A percentile compares a stretch with the other conserved stretches of the same genome.
Evolutionary conservation across 2,329 filamentous ascomycete species (phyloP).

Genomic region (Hawksworthiomyces lignivorus): DNA sequence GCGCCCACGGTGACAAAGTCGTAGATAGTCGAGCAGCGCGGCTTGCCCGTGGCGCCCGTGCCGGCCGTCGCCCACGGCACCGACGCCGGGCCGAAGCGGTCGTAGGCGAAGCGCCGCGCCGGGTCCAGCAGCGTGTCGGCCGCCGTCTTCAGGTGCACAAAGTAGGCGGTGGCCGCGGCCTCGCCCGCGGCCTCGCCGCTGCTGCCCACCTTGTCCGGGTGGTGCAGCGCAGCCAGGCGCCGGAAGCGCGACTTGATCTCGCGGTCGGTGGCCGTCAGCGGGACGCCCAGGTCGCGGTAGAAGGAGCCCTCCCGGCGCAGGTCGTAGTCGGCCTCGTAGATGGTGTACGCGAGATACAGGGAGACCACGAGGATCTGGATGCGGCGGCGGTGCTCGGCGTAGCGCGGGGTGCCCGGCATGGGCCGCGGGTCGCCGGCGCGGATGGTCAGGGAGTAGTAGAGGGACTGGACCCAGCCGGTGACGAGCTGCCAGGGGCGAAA

Average conservation of each 20-base stretch:
- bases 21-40: conserved; percentile 54
- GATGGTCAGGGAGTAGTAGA: conserved; percentile 84
- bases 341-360: conserved; percentile 80
- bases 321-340: conserved; percentile 85
- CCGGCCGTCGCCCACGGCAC: conserved; percentile 46
- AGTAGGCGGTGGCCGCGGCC: conserved; percentile 42
- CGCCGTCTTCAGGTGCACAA: conserved; percentile 75
- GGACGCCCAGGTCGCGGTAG: conserved; percentile 69
- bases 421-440: conserved; percentile 82
- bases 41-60: background rate
- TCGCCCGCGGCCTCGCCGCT: conserved; percentile 25
- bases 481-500: conserved; percentile 54
- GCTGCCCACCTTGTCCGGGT: conserved; percentile 70
- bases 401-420: conserved; percentile 59
- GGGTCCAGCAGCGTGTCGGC: conserved; percentile 76
- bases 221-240: conserved; percentile 60
- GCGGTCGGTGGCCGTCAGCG: conserved; percentile 60
- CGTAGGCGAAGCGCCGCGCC: conserved; percentile 76
- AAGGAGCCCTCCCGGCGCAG: conserved; percentile 65
- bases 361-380: conserved; percentile 80
- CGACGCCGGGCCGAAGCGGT: conserved; percentile 73
- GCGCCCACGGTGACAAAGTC: conserved; percentile 65
- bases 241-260: conserved; percentile 81
- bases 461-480: conserved; percentile 66
- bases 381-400: conserved; percentile 64